Base-by-base conservation (phyloP, 257 asterid genomes). In the Linderniella brevidens region DNA sequence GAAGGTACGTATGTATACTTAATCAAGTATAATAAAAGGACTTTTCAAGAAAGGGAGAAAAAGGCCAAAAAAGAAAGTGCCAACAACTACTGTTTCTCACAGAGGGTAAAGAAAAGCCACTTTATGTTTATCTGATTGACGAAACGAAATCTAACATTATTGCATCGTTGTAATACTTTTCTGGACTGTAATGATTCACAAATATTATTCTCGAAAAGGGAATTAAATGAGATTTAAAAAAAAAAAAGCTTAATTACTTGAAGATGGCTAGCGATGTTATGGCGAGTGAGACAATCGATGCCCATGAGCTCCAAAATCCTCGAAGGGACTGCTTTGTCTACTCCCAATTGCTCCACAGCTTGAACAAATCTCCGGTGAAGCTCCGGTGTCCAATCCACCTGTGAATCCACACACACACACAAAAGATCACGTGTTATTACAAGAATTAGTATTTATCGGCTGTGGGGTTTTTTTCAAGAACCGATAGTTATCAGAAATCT, bases 351-450 rank as follows among this genome's bases (percentile, higher is more conserved):
- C 69, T 86, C 96, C 63, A 86, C 96, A 54, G 96, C 93, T 49
- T 76, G 86, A 50, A 86, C 96, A 58, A 86, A 86, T 16, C 92
- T 35, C 60, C 85, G 64, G 68, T 86, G 96, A 37, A 86, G 82
- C 54, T 86, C 97, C 39, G 97, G 93, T 13, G 97, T 86, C 97
- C 97, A 86, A 66, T 86, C 97, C 74, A 86, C 94, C 97, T 86
- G 6, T 25, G 32, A 25, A 25, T 25, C 32, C 32, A 25, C 32
- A 51, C 57, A 57, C 65, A 61, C 42, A 51, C 59, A 71, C 56
- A 54, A 41, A 46, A 25, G 6, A 25, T 25, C 32, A 25, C 32
- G 32, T 25, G 32, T 25, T 25, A 25, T 25, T 25, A 25, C 32
- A 25, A 25, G 43, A 38, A 38, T 38, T 38, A 38, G 43, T 38